Evolutionary conservation across 2,329 filamentous ascomycete species (phyloP).

Genomic region (Alternaria panax): DNA sequence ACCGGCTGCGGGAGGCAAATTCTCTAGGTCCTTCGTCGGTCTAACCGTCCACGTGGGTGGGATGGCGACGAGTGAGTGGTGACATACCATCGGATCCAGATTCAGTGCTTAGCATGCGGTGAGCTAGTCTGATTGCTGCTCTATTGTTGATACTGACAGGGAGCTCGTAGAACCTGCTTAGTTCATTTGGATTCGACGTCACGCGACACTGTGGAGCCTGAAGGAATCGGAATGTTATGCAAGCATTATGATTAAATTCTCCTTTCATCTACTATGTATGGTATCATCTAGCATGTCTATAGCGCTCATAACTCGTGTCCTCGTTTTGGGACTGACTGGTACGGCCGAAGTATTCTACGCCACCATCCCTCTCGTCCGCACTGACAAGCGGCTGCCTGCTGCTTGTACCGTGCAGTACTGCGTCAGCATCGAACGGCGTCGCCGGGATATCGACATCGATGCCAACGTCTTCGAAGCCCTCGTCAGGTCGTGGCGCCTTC

Average conservation of each 20-base stretch:
- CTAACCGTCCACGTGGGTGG: neutral
- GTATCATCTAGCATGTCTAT: slow-evolving; percentile 13
- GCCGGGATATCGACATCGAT: slow-evolving; percentile 31
- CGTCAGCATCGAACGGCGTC: slow-evolving; percentile 32
- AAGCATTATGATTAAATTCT: neutral
- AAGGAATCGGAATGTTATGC: neutral
- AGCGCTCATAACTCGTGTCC: slow-evolving; percentile 30
- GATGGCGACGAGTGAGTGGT: neutral
- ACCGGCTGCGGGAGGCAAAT: neutral
- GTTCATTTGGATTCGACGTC: neutral
- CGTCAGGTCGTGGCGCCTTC: slow-evolving; percentile 21
- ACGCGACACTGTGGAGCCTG: neutral
- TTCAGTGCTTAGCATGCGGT: neutral
- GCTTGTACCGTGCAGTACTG: slow-evolving; percentile 23
- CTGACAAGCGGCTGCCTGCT: slow-evolving; percentile 30
- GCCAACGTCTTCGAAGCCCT: slow-evolving; percentile 28
- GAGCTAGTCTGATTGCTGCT: neutral
- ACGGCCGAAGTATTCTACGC: slow-evolving; percentile 16
- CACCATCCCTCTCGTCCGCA: slow-evolving; percentile 8
- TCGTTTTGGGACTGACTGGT: slow-evolving; percentile 8
- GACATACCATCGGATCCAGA: neutral
- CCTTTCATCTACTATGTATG: neutral
- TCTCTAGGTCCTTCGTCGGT: neutral
- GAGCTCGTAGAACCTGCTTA: neutral
- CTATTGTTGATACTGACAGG: neutral